Evolutionary conservation across 805 yeast genomes (phyloP).

Genomic region (Torulaspora quercuum): DNA sequence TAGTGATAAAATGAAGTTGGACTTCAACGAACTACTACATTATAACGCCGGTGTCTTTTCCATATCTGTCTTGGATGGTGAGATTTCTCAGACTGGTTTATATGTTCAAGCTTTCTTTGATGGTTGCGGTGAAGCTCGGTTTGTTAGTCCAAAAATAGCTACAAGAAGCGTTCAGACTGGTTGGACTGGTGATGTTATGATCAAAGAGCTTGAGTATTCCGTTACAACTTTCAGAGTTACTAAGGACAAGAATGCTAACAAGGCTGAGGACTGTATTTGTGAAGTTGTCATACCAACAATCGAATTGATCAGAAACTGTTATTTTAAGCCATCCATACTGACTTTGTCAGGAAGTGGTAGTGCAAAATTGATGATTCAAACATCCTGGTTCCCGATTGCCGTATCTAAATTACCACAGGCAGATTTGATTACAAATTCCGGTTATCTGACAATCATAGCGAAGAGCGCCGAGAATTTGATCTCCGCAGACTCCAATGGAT

Average conservation of each 20-base stretch:
- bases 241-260: conserved; percentile 51
- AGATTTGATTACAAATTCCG: conserved; percentile 74
- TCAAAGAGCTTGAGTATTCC: conserved; percentile 78
- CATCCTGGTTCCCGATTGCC: conserved; percentile 77
- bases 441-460: conserved; percentile 60
- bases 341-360: conserved; percentile 52
- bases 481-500: conserved; percentile 88
- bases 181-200: conserved; percentile 66
- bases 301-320: conserved; percentile 63
- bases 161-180: conserved; percentile 37
- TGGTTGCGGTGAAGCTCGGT: conserved; percentile 63
- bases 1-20: conserved; percentile 46
- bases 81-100: conserved; percentile 50
- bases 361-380: conserved; percentile 53
- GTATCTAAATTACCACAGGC: conserved; percentile 59
- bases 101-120: conserved; percentile 78
- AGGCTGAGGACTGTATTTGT: conserved; percentile 55
- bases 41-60: conserved; percentile 75
- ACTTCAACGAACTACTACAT: conserved; percentile 54
- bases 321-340: conserved; percentile 55
- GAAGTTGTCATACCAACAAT: conserved; percentile 64
- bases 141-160: conserved; percentile 49
- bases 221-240: conserved; percentile 57
- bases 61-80: conserved; percentile 59
- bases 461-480: conserved; percentile 64